These are phyloP conservation scores for Akebia trifoliata DNA, from an alignment of 164 flowering plant species.

Conservation along the genomic window DNA sequence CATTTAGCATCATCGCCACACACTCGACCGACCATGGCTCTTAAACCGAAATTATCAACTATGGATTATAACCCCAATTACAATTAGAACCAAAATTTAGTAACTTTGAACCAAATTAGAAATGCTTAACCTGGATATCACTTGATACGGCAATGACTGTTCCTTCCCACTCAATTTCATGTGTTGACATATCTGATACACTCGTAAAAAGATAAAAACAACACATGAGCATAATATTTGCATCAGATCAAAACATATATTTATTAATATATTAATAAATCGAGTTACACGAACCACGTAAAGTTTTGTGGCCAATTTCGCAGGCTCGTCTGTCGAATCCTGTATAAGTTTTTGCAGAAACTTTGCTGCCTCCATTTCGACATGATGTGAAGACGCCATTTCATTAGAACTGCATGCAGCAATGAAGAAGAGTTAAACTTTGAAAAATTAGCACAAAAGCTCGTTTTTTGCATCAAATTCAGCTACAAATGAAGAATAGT, in stretches of 20 bases:
- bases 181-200: conserved; percentile 82
- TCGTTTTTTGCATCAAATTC: background rate
- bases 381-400: conserved; percentile 73
- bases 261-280: background rate
- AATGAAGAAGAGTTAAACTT: background rate
- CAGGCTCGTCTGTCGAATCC: conserved; percentile 92
- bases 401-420: conserved; percentile 22
- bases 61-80: background rate
- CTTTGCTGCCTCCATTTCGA: conserved; percentile 96
- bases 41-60: background rate
- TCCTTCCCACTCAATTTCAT: conserved; percentile 97
- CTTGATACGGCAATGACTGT: conserved; percentile 97
- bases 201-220: background rate
- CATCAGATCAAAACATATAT: background rate
- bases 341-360: conserved; percentile 93
- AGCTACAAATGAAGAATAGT: background rate
- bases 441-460: background rate
- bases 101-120: background rate
- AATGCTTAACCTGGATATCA: conserved; percentile 66
- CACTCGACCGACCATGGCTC: too few relatives aligned
- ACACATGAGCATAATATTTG: background rate
- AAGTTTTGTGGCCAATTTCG: conserved; percentile 84
- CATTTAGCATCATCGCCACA: too few relatives aligned
- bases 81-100: background rate
- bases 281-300: conserved; percentile 55